Percentiles rank a stretch among this genome's conserved stretches.
Evolutionary conservation across 2,329 filamentous ascomycete species (phyloP).

Genomic region (Penicillium aurantiogriseum): DNA sequence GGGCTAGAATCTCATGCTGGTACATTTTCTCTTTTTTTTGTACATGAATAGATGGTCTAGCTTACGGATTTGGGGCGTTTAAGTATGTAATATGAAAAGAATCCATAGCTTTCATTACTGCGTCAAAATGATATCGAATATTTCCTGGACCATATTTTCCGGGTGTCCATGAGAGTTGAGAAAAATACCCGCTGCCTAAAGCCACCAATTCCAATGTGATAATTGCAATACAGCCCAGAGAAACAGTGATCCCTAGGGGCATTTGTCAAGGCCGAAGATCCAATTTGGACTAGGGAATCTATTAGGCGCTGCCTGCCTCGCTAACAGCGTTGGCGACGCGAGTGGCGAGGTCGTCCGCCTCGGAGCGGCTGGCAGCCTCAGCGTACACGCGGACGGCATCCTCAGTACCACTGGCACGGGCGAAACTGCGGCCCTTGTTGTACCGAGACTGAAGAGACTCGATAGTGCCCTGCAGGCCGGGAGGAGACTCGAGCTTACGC

Average conservation of each 20-base stretch:
- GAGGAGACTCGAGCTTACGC: constrained; percentile 75
- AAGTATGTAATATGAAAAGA: constrained; percentile 5
- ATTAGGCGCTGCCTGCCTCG: constrained; percentile 46
- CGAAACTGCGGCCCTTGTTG: constrained; percentile 84
- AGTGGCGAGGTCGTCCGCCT: constrained; percentile 85
- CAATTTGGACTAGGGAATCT: not conserved
- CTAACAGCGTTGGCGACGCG: constrained; percentile 76
- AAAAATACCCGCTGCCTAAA: not conserved
- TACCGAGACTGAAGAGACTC: constrained; percentile 87
- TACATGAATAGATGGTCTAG: constrained; percentile 13
- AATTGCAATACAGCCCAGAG: constrained; percentile 1
- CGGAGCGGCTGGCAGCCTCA: constrained; percentile 82
- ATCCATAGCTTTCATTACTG: constrained; percentile 26
- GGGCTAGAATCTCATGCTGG: constrained; percentile 46
- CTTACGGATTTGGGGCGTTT: constrained; percentile 8
- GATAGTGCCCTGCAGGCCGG: constrained; percentile 79
- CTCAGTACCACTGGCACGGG: constrained; percentile 89
- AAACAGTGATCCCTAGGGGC: not conserved
- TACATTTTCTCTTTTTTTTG: not conserved
- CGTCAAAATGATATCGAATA: constrained; percentile 25
- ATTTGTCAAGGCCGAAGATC: not conserved
- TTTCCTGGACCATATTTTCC: constrained; percentile 18
- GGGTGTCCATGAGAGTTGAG: not conserved
- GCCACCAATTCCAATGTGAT: not conserved
- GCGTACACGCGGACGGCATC: constrained; percentile 96